These are phyloP conservation scores for Botryotinia calthae DNA, from an alignment of 2,329 filamentous ascomycete genomes.

Conservation along the genomic window DNA sequence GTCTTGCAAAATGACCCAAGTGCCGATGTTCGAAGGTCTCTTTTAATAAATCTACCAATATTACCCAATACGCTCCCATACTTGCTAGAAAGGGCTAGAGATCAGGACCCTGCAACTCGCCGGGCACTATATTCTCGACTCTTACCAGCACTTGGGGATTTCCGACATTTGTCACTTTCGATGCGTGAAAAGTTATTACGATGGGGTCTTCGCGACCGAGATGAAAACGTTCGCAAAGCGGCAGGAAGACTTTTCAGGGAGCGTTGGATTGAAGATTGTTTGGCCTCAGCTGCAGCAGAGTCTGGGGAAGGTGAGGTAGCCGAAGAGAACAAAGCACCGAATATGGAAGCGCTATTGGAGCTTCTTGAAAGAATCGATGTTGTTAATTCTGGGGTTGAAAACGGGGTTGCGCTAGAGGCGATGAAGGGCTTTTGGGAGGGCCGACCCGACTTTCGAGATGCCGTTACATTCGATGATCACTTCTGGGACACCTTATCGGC, in stretches of 20 bases:
- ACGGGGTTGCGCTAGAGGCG: slow-evolving; percentile 85
- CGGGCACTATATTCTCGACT: slow-evolving; percentile 84
- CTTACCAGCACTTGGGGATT: slow-evolving; percentile 86
- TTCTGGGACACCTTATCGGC: slow-evolving; percentile 81
- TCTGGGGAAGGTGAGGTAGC: slow-evolving; percentile 50
- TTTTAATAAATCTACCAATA: slow-evolving; percentile 88
- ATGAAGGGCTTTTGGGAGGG: slow-evolving; percentile 98
- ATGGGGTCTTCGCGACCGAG: slow-evolving; percentile 91
- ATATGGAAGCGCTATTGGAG: slow-evolving; percentile 80
- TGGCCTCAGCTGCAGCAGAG: slow-evolving; percentile 60
- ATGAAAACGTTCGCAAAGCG: slow-evolving; percentile 90
- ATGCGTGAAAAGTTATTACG: slow-evolving; percentile 94
- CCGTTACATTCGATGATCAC: slow-evolving; percentile 66
- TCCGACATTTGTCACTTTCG: slow-evolving; percentile 85
- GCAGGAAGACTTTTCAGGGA: slow-evolving; percentile 87
- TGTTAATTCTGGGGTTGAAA: slow-evolving; percentile 83
- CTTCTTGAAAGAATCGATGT: slow-evolving; percentile 92
- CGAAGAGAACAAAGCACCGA: slow-evolving; percentile 59
- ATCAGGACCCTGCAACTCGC: slow-evolving; percentile 80
- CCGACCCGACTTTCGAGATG: slow-evolving; percentile 76
- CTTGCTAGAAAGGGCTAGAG: slow-evolving; percentile 84
- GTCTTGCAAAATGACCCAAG: slow-evolving; percentile 92
- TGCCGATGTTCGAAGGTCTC: slow-evolving; percentile 83
- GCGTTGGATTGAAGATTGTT: slow-evolving; percentile 97
- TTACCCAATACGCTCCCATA: slow-evolving; percentile 78